Conservation (phyloP, 1,284 basidiomycete species). For the Leucocoprinus gongylophorus region DNA sequence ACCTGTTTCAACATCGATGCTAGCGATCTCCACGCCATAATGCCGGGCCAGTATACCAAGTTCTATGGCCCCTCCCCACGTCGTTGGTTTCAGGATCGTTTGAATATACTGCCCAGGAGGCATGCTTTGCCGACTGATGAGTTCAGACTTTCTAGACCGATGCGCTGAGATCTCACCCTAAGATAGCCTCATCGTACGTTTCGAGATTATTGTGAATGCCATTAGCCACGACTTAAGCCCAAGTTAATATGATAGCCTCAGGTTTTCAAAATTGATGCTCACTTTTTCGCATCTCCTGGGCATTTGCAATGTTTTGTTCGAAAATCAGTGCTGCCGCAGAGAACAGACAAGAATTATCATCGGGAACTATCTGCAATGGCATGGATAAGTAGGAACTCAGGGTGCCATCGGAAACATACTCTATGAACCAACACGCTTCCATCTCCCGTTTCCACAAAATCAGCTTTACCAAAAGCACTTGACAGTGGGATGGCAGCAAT, state of each 20-base stretch:
- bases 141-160: too few relatives aligned
- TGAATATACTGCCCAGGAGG: conserved; percentile 70
- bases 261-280: conserved; percentile 17
- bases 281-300: conserved; percentile 62
- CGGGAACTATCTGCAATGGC: conserved; percentile 69
- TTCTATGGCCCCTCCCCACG: conserved; percentile 95
- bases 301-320: conserved; percentile 68
- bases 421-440: conserved; percentile 65
- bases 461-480: conserved; percentile 34
- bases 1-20: conserved; percentile 87
- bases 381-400: conserved; percentile 3
- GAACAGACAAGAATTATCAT: conserved; percentile 93
- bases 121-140: conserved; percentile 35
- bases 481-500: background rate
- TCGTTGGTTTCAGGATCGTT: conserved; percentile 69
- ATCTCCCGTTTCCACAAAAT: conserved; percentile 47
- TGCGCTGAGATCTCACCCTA: conserved; percentile 49
- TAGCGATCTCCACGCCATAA: conserved; percentile 80
- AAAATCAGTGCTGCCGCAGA: conserved; percentile 80
- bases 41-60: conserved; percentile 76
- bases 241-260: conserved; percentile 4
- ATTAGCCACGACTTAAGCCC: conserved; percentile 65
- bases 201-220: conserved; percentile 65
- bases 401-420: conserved; percentile 31
- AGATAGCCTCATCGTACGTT: conserved; percentile 75